Evolutionary conservation across 2,329 filamentous ascomycete species (phyloP).

Genomic region (Rhynchosporium secalis): DNA sequence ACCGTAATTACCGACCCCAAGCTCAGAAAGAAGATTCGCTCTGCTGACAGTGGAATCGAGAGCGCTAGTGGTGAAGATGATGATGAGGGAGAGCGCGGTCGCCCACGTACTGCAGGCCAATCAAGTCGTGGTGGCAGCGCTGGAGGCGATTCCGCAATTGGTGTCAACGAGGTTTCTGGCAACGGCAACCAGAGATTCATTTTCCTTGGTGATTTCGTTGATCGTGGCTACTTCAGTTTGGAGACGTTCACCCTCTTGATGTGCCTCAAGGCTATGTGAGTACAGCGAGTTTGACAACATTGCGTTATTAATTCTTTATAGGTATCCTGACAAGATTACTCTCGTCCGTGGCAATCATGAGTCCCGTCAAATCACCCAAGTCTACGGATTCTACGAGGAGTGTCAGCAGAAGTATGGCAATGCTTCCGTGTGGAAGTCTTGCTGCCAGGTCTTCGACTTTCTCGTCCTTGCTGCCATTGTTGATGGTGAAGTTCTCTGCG

Average conservation of each 20-base stretch:
- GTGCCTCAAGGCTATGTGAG: constrained; percentile 70
- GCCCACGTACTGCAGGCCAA: constrained; percentile 44
- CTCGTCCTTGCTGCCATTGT: constrained; percentile 72
- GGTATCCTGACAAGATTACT: constrained; percentile 71
- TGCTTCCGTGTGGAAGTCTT: constrained; percentile 76
- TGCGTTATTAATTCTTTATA: constrained; percentile 38
- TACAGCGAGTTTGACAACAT: constrained; percentile 16
- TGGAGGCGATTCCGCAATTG: constrained; percentile 41
- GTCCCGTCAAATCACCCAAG: constrained; percentile 74
- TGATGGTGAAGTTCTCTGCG: constrained; percentile 71
- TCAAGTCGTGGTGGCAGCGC: constrained; percentile 46
- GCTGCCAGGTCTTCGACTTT: constrained; percentile 77
- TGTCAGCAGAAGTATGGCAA: constrained; percentile 77
- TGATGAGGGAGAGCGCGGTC: constrained; percentile 51
- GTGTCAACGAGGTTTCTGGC: constrained; percentile 44
- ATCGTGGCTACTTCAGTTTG: constrained; percentile 72
- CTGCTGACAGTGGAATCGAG: constrained; percentile 51
- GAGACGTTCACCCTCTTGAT: constrained; percentile 73
- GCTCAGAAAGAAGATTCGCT: constrained; percentile 80
- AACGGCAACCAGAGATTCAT: constrained; percentile 68
- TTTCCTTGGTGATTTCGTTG: constrained; percentile 73
- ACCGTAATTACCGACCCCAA: constrained; percentile 86
- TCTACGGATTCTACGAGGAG: constrained; percentile 78
- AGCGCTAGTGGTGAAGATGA: constrained; percentile 52
- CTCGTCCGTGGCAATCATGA: constrained; percentile 75